phyloP scores from a whole-genome alignment of 805 yeast species.

The Starmerella floris region DNA sequence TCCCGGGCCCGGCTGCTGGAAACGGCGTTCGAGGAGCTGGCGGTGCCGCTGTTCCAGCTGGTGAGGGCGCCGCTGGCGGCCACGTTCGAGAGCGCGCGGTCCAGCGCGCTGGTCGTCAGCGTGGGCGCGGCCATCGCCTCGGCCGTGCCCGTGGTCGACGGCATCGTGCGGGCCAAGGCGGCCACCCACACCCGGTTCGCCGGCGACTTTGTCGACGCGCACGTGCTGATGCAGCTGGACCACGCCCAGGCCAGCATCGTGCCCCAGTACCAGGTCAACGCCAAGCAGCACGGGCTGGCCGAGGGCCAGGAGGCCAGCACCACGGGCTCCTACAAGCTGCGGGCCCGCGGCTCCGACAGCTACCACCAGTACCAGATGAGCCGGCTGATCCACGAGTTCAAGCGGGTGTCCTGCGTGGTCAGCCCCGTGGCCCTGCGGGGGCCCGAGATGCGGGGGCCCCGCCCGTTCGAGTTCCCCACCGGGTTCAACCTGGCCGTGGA shows the following conservation, averaged over 20 bases:
- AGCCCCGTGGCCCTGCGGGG: constrained; percentile 16
- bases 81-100: constrained; percentile 76
- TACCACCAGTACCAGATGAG: constrained; percentile 47
- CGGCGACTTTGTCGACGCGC: constrained; percentile 69
- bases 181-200: constrained; percentile 58
- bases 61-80: constrained; percentile 75
- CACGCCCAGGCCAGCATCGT: constrained; percentile 27
- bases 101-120: constrained; percentile 75
- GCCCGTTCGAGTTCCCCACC: constrained; percentile 48
- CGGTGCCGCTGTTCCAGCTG: constrained; percentile 69
- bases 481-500: constrained; percentile 38
- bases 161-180: constrained; percentile 29
- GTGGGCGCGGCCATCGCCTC: constrained; percentile 66
- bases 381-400: constrained; percentile 54
- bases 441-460: constrained; percentile 33
- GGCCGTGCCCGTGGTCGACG: constrained; percentile 38
- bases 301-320: constrained; percentile 5
- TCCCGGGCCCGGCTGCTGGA: constrained; percentile 62
- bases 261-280: constrained; percentile 29
- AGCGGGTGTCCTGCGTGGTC: constrained; percentile 36
- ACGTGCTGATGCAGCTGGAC: constrained; percentile 39
- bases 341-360: constrained; percentile 22
- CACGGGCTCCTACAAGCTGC: constrained; percentile 1
- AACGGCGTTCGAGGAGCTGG: constrained; percentile 50
- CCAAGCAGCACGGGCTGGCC: constrained; percentile 22